Evolutionary conservation across 2,329 filamentous ascomycete species (phyloP), one percentile per base, ranked within the genome.

Genomic region (Alternaria novae-zelandiae): DNA sequence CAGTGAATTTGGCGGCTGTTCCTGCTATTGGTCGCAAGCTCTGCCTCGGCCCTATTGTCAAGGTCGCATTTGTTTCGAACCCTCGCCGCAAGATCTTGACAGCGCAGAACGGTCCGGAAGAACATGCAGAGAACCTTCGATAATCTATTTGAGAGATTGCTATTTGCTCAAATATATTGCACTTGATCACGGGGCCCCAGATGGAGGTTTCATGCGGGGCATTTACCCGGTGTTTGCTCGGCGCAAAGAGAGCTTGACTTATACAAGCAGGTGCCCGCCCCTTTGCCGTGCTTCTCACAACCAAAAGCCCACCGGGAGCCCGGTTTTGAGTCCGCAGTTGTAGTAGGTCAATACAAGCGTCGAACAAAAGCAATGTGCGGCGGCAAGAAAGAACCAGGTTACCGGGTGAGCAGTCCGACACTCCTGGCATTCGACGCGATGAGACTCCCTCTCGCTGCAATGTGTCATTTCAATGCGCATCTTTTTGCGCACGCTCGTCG

Each of bases 191-290:
- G 58, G 64, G 54, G 50, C 54, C 43, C 64, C 60, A 44, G 23
- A 56, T 23, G 41, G 47, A 15, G 58, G 44, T 49, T 41, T 25
- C 54, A 49, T 47, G 56, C 57, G 59, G 65, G 36, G 43, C 55
- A 57, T 68, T 67, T 65, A 67, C 59, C 65, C 62, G 61, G 63
- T 62, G 58, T 53, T 54, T 50, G 6, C 11, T 32, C 20, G 61
- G 57, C 32, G 47, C 47, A 51, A 60, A 67, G 36, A 54, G 49
- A 51, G 49, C 28, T 53, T 25, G 13, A 64, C 65, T 36, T 47
- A 15, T 54, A 44, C 26, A 54, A 50, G 54, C 49, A 50, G 44
- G 54, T 51, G 43, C 54, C 23, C 36, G 46, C 10, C 20, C 28
- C 28, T 49, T 28, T 30, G 21, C 43, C 44, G 26, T 49, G 13